Evolutionary conservation across 352 stramenopile genomes (phyloP), one percentile per base, ranked within the genome.

Genomic region (Globisporangium apiculatum): DNA sequence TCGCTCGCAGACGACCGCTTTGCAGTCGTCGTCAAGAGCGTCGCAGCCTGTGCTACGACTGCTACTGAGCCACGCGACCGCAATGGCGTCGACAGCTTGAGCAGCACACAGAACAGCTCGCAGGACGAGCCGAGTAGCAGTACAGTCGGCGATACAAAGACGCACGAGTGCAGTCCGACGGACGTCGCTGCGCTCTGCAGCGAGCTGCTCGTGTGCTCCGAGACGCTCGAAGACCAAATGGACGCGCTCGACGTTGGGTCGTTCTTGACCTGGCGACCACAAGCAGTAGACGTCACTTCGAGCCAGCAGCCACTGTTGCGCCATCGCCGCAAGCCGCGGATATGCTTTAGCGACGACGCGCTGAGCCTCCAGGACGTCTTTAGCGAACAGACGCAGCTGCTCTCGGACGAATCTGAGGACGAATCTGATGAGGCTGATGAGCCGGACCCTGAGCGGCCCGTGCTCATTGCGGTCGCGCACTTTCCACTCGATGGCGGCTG

Each of bases 191-290:
- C 46, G 51, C 46, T 58, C 35, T 55, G 41, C 17, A 51, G 15
- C 35, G 24, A 50, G 48, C n/a, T 57, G 37, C 57, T 62, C 35
- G 40, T 48, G 37, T 64, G 51, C 51, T 50, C 46, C 18, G 58
- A 64, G 58, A 64, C 58, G 24, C 58, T 64, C 8, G 58, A 54
- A n/a, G 46, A 53, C 17, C 51, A 58, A 45, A 55, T 64, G 58
- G 58, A 64, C 35, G 58, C 58, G 6, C 43, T 64, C 18, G 51
- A 59, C 45, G 51, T 64, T 18, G 45, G 58, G 11, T 54, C 58
- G 35, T 53, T 59, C 46, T 41, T 54, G 36, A 45, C 42, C 51
- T 55, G 58, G 45, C 41, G 45, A 36, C 31, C 46, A 3, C 24
- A 31, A 31, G 24, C 24, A 31, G 24, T 31, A 31, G 24, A 31